Conservation (phyloP, 768 basidiomycete genomes). For the Tylopilus balloui region DNA sequence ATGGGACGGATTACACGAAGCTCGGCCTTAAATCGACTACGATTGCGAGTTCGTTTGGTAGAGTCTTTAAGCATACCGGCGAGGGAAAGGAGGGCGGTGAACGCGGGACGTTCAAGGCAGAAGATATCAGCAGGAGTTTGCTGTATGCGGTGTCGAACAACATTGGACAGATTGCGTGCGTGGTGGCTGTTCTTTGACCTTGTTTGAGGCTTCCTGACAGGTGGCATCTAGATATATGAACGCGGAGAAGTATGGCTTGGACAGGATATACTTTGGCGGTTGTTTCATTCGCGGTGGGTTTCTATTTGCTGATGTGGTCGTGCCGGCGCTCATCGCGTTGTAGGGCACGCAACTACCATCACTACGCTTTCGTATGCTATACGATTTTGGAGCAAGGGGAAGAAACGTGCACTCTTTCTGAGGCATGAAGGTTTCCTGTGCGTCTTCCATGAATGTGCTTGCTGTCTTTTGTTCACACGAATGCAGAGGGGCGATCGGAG, state of each 20-base stretch:
- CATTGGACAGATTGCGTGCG: conserved; percentile 99
- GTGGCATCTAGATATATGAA: conserved; percentile 73
- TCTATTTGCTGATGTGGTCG: not conserved
- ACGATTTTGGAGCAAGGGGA: conserved; percentile 98
- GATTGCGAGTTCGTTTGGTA: conserved; percentile 98
- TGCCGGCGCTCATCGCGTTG: conserved; percentile 9
- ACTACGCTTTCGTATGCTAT: conserved; percentile 98
- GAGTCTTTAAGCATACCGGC: conserved; percentile 90
- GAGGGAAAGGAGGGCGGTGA: conserved; percentile 32
- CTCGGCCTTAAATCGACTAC: conserved; percentile 96
- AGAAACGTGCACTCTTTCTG: conserved; percentile 92
- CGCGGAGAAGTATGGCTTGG: conserved; percentile 95
- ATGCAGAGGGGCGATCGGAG: conserved; percentile 84
- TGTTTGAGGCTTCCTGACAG: conserved; percentile 11
- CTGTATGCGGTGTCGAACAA: conserved; percentile 98
- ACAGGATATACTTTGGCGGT: conserved; percentile 98
- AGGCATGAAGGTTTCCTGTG: conserved; percentile 97
- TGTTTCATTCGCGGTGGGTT: conserved; percentile 92
- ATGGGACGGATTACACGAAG: conserved; percentile 94
- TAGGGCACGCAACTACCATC: conserved; percentile 95
- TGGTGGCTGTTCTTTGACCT: conserved; percentile 7
- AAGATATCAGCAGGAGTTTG: conserved; percentile 92
- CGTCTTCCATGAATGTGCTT: conserved; percentile 34
- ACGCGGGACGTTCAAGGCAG: conserved; percentile 75
- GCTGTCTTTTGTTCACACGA: not conserved